Conservation (phyloP, 2,329 filamentous ascomycete genomes). For the Chaetomiaceae sp. region DNA sequence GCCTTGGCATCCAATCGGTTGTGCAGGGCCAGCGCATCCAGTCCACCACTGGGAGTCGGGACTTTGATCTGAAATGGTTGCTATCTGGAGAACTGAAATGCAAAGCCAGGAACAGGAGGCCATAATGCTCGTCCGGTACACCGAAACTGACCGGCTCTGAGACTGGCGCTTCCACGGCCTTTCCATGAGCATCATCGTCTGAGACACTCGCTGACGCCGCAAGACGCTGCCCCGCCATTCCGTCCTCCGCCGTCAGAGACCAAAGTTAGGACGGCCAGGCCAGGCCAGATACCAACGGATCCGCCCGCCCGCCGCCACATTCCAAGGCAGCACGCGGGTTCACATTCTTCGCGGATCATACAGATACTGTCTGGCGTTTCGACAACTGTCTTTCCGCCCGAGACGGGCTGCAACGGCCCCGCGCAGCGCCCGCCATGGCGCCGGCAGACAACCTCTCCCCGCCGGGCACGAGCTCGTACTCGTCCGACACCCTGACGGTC, state of each 20-base stretch:
- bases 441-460: conserved; percentile 55
- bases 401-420: conserved; percentile 4
- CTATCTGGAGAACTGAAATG: too few relatives aligned
- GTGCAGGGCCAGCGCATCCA: conserved; percentile 5
- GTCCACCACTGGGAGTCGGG: not conserved
- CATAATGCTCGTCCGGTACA: too few relatives aligned
- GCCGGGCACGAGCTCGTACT: conserved; percentile 66
- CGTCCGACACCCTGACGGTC: conserved; percentile 66
- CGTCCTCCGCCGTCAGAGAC: conserved; percentile 5
- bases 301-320: conserved; percentile 1
- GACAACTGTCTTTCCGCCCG: not conserved
- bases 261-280: not conserved
- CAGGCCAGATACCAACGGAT: too few relatives aligned
- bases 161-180: not conserved
- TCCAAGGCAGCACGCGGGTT: not conserved
- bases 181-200: not conserved
- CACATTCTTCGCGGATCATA: not conserved
- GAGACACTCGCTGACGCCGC: not conserved
- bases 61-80: too few relatives aligned
- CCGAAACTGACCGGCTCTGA: not conserved
- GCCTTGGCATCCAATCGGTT: conserved; percentile 6
- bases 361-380: not conserved
- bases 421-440: conserved; percentile 48
- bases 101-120: too few relatives aligned
- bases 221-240: conserved; percentile 16